Evolutionary conservation across 257 asterid species (phyloP).

Genomic region (Coffea canephora): DNA sequence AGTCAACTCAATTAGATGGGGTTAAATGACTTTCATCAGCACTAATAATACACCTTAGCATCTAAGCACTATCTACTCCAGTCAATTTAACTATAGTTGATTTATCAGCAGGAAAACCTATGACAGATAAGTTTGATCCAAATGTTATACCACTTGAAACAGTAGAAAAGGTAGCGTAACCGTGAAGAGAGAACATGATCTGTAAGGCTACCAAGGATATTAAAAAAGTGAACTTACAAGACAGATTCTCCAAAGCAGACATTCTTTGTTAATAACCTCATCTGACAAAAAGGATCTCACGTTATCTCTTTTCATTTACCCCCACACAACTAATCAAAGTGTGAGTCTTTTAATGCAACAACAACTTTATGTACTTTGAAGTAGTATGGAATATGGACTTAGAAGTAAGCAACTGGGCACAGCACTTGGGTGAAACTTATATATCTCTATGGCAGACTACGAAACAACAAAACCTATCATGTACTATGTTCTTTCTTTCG

Average conservation of each 20-base stretch:
- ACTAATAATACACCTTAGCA: background rate
- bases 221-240: too few relatives aligned
- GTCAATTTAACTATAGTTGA: background rate
- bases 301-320: background rate
- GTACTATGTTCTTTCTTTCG: background rate
- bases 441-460: background rate
- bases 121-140: background rate
- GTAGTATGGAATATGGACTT: background rate
- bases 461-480: background rate
- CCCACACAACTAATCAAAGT: background rate
- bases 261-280: background rate
- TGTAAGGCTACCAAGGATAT: background rate
- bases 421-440: background rate
- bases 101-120: background rate
- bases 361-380: background rate
- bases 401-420: too few relatives aligned
- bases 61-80: background rate
- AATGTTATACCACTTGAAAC: background rate
- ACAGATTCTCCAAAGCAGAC: background rate
- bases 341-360: background rate
- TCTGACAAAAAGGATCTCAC: background rate
- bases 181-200: background rate
- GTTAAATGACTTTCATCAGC: background rate
- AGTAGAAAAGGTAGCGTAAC: background rate
- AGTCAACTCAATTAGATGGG: background rate